Conservation (phyloP, 768 basidiomycete genomes). For the Collybia sordida region DNA sequence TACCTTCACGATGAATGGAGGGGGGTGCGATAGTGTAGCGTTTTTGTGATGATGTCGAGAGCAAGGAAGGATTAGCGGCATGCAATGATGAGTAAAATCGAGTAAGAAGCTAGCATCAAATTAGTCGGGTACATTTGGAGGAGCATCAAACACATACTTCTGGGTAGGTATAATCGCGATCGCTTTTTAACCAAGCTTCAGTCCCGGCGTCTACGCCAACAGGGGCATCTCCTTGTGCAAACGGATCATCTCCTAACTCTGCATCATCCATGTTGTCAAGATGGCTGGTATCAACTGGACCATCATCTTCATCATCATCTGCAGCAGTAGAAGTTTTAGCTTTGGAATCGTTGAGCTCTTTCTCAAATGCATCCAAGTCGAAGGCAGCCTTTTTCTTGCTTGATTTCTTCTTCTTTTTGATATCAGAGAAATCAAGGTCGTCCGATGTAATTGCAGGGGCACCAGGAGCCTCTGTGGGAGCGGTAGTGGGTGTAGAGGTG, state of each 20-base stretch:
- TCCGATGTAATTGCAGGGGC: slow-evolving; percentile 55
- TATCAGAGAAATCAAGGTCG: slow-evolving; percentile 91
- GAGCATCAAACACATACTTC: slow-evolving; percentile 48
- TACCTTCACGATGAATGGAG: slow-evolving; percentile 90
- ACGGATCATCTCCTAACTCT: slow-evolving; percentile 89
- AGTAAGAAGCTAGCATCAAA: slow-evolving; percentile 69
- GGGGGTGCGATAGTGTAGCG: slow-evolving; percentile 98
- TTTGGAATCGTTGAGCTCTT: slow-evolving; percentile 78
- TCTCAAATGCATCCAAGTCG: slow-evolving; percentile 93
- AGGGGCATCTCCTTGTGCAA: slow-evolving; percentile 59
- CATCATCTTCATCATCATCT: slow-evolving; percentile 57
- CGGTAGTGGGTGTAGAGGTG: slow-evolving; percentile 55
- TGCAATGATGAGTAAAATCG: slow-evolving; percentile 93
- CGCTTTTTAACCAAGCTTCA: slow-evolving; percentile 89
- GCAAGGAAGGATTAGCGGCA: slow-evolving; percentile 89
- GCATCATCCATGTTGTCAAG: slow-evolving; percentile 73
- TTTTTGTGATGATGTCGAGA: slow-evolving; percentile 79
- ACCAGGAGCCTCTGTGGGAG: slow-evolving; percentile 36
- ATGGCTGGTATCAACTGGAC: slow-evolving; percentile 59
- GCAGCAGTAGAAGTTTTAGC: slow-evolving; percentile 50
- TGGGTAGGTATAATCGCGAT: slow-evolving; percentile 94
- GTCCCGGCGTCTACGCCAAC: slow-evolving; percentile 70
- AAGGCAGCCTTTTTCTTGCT: slow-evolving; percentile 86
- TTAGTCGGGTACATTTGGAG: neutral
- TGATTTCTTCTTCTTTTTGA: slow-evolving; percentile 95